Percentiles rank a stretch among this genome's conserved stretches.
Conservation (phyloP, 1,284 basidiomycete species). For the Malassezia arunalokei region DNA sequence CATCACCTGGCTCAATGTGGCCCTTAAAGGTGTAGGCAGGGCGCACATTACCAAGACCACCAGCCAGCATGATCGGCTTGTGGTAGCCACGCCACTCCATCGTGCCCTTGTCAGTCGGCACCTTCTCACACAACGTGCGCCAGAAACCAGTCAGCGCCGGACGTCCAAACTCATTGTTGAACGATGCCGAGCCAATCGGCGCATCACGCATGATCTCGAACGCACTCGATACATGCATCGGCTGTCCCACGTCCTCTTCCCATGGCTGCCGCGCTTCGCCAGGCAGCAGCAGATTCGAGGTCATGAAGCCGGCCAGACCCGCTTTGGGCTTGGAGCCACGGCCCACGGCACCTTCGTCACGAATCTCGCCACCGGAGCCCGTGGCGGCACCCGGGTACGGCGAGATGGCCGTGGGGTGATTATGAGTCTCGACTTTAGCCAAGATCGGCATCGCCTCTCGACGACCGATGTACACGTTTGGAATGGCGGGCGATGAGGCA, state of each 20-base stretch:
- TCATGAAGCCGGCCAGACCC: constrained; percentile 81
- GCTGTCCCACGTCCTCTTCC: constrained; percentile 58
- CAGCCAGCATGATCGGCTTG: constrained; percentile 99
- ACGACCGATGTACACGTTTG: constrained; percentile 24
- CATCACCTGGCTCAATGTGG: constrained; percentile 32
- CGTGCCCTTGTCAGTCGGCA: constrained; percentile 21
- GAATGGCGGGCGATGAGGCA: neutral
- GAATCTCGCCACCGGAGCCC: constrained; percentile 92
- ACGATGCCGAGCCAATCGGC: constrained; percentile 83
- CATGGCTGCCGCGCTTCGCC: constrained; percentile 29
- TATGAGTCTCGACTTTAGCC: constrained; percentile 98
- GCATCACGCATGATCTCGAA: constrained; percentile 96
- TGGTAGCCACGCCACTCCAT: constrained; percentile 82
- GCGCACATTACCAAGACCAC: constrained; percentile 80
- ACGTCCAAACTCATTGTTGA: constrained; percentile 97
- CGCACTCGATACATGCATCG: constrained; percentile 78
- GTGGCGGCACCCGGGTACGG: constrained; percentile 95
- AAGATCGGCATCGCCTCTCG: constrained; percentile 64
- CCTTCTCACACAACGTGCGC: constrained; percentile 41
- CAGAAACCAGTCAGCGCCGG: constrained; percentile 57
- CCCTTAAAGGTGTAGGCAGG: constrained; percentile 40
- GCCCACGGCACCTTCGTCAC: constrained; percentile 93
- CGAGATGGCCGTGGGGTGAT: constrained; percentile 95
- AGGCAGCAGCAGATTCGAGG: constrained; percentile 62
- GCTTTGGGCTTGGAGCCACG: constrained; percentile 92